Evolutionary conservation across 768 basidiomycete species (phyloP).

Genomic region (Auriscalpium vulgare): DNA sequence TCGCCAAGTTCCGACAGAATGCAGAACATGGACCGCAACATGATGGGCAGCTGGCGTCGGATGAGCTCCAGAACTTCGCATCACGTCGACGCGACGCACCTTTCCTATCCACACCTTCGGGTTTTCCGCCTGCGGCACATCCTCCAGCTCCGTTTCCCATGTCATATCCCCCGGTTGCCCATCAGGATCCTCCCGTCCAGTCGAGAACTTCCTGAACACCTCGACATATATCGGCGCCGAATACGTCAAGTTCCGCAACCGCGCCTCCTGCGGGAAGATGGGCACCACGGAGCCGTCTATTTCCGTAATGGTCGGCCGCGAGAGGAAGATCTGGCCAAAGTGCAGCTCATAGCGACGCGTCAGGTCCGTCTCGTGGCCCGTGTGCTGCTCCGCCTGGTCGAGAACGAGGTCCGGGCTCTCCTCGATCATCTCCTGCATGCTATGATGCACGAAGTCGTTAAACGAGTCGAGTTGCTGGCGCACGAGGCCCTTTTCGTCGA

Average conservation of each 20-base stretch:
- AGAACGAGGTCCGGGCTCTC: slow-evolving; percentile 93
- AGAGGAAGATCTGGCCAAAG: slow-evolving; percentile 96
- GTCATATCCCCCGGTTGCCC: slow-evolving; percentile 73
- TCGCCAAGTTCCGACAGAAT: slow-evolving; percentile 76
- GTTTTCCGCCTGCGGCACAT: slow-evolving; percentile 45
- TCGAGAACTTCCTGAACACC: slow-evolving; percentile 79
- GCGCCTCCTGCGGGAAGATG: slow-evolving; percentile 94
- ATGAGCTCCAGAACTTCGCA: neutral
- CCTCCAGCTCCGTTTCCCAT: slow-evolving; percentile 70
- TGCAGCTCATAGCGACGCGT: slow-evolving; percentile 94
- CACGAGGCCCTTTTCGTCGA: slow-evolving; percentile 95
- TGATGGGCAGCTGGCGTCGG: slow-evolving; percentile 80
- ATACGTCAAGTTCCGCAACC: slow-evolving; percentile 91
- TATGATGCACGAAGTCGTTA: slow-evolving; percentile 98
- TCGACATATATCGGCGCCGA: slow-evolving; percentile 94
- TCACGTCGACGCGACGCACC: slow-evolving; percentile 34
- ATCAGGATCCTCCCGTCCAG: slow-evolving; percentile 75
- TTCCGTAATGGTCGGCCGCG: slow-evolving; percentile 90
- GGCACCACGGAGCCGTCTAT: slow-evolving; percentile 90
- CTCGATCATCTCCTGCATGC: slow-evolving; percentile 98
- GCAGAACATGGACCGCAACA: slow-evolving; percentile 94
- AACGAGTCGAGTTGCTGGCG: slow-evolving; percentile 97
- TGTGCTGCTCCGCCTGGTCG: slow-evolving; percentile 94
- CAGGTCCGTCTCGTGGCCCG: slow-evolving; percentile 72
- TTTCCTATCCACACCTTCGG: slow-evolving; percentile 94